A percentile compares a stretch with the other conserved stretches of the same genome.
These are phyloP conservation scores for Pichia ethanolica DNA, from an alignment of 805 yeast genomes.

Conservation along the genomic window DNA sequence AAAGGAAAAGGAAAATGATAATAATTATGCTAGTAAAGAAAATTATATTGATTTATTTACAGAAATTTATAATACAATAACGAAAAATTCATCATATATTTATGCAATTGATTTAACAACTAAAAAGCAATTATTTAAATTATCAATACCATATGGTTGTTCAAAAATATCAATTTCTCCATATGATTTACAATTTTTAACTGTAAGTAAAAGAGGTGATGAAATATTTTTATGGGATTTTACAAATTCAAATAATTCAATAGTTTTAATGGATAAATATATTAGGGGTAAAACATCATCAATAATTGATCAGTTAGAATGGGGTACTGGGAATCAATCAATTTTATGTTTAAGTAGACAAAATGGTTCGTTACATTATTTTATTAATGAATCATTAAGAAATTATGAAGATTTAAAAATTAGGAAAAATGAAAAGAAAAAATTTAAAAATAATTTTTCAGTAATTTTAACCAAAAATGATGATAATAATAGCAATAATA, in stretches of 20 bases:
- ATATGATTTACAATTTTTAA: constrained; percentile 48
- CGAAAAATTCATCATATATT: constrained; percentile 28
- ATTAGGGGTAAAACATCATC: constrained; percentile 59
- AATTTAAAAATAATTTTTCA: not conserved
- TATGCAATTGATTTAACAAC: constrained; percentile 41
- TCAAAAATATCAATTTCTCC: constrained; percentile 56
- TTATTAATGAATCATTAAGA: constrained; percentile 33
- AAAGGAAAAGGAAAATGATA: not conserved
- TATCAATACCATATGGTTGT: constrained; percentile 57
- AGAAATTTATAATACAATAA: constrained; percentile 24
- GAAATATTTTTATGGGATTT: constrained; percentile 58
- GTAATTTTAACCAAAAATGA: not conserved
- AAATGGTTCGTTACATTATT: constrained; percentile 60
- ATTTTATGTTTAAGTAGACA: constrained; percentile 45
- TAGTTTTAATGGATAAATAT: constrained; percentile 50
- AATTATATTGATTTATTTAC: constrained; percentile 22
- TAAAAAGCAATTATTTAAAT: constrained; percentile 32
- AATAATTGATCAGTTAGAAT: constrained; percentile 39
- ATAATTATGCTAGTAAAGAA: constrained; percentile 12
- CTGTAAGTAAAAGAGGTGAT: constrained; percentile 54
- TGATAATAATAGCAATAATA: not conserved
- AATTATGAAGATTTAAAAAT: constrained; percentile 7
- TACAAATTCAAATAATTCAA: constrained; percentile 40
- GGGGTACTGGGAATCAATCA: constrained; percentile 41
- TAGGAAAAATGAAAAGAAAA: not conserved